phyloP scores from a whole-genome alignment of 1,284 basidiomycete species.

The Chalciporus piperatoides region DNA sequence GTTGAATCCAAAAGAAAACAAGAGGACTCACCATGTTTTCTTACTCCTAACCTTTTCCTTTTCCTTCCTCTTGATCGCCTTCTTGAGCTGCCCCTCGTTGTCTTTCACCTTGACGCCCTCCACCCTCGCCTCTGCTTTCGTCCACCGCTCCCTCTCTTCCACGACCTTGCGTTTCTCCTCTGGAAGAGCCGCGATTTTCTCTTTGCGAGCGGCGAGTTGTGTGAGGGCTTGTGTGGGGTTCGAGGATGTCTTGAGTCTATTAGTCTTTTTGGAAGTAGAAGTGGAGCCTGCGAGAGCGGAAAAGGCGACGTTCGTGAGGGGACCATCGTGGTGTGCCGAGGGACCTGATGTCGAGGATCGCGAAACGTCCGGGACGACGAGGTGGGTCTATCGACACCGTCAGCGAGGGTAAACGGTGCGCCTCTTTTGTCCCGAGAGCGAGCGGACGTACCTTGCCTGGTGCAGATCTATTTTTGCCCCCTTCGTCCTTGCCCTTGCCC shows the following conservation, averaged over 20 bases:
- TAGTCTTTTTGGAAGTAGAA: slow-evolving; percentile 48
- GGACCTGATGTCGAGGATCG: slow-evolving; percentile 30
- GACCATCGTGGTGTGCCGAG: slow-evolving; percentile 38
- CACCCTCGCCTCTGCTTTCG: slow-evolving; percentile 79
- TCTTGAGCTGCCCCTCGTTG: slow-evolving; percentile 78
- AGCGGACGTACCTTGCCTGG: slow-evolving; percentile 47
- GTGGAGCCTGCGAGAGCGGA: slow-evolving; percentile 55
- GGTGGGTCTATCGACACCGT: slow-evolving; percentile 52
- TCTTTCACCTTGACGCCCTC: slow-evolving; percentile 87
- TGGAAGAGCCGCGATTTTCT: slow-evolving; percentile 67
- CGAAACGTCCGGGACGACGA: slow-evolving; percentile 61
- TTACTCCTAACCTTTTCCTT: slow-evolving; percentile 82
- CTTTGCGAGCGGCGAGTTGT: slow-evolving; percentile 71
- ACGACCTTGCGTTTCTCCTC: slow-evolving; percentile 76
- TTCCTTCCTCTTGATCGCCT: slow-evolving; percentile 86
- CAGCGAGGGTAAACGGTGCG: neutral
- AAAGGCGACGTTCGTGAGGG: slow-evolving; percentile 52
- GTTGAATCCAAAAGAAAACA: neutral
- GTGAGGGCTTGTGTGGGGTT: slow-evolving; percentile 83
- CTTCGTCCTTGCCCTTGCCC: neutral
- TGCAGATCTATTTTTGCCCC: slow-evolving; percentile 31
- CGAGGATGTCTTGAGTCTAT: slow-evolving; percentile 59
- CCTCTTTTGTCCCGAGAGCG: too few relatives aligned
- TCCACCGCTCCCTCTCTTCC: slow-evolving; percentile 81
- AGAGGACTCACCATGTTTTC: slow-evolving; percentile 81